Percentiles rank a stretch among this genome's conserved stretches.
Conservation (phyloP, 2,329 filamentous ascomycete species). For the Nemania abortiva region DNA sequence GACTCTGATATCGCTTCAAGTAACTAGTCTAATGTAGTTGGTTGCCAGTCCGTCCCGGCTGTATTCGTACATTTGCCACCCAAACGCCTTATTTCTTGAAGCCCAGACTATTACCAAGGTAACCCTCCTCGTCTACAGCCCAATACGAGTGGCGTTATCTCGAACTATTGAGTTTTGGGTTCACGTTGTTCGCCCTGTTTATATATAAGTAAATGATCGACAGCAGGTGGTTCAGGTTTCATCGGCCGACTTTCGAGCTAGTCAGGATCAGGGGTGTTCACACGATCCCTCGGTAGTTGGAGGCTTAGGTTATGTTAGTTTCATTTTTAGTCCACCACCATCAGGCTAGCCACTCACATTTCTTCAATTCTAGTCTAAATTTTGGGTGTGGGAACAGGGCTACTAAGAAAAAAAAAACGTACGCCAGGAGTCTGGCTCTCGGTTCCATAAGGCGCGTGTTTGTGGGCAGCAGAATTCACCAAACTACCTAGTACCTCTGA, state of each 20-base stretch:
- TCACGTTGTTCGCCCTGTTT: conserved; percentile 22
- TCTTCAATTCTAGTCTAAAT: no score
- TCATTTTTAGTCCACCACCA: neutral
- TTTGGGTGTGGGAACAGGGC: no score
- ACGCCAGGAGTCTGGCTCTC: neutral
- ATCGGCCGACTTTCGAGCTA: neutral
- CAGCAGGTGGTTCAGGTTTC: conserved; percentile 8
- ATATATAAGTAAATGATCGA: conserved; percentile 19
- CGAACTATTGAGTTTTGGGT: neutral
- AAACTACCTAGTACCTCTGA: no score
- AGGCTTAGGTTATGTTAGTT: neutral
- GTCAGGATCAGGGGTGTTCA: conserved; percentile 21
- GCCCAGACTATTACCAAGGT: neutral
- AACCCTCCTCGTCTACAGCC: neutral
- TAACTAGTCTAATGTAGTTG: neutral
- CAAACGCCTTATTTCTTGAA: conserved; percentile 13
- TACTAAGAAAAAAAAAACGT: neutral
- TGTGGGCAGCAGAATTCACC: neutral
- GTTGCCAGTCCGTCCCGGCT: neutral
- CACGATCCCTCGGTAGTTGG: neutral
- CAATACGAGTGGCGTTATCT: neutral
- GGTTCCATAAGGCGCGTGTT: neutral
- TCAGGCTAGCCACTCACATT: neutral
- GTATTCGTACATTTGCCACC: neutral
- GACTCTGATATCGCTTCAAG: neutral